phyloP scores from a whole-genome alignment of 2,329 filamentous ascomycete genomes.

The Aspergillus clavatus region DNA sequence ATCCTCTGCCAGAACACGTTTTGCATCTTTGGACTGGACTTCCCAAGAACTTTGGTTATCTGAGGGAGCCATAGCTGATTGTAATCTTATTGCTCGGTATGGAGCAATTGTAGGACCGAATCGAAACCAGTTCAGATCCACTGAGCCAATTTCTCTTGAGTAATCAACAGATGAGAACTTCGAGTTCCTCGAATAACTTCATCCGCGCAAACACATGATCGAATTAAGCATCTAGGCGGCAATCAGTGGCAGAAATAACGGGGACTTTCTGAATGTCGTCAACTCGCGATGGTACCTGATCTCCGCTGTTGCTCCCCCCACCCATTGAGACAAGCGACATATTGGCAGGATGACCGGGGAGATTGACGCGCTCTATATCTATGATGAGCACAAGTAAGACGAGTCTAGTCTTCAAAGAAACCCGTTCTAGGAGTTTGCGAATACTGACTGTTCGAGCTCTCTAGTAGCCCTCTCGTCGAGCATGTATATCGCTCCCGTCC shows the following conservation, averaged over 20 bases:
- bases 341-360: conserved; percentile 67
- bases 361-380: conserved; percentile 95
- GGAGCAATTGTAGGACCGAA: neutral
- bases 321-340: conserved; percentile 16
- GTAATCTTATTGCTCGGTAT: neutral
- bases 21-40: conserved; percentile 54
- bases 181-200: neutral
- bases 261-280: neutral
- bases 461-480: conserved; percentile 75
- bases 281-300: neutral
- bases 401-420: too few relatives aligned
- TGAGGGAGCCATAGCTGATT: conserved; percentile 39
- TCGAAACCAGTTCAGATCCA: conserved; percentile 6
- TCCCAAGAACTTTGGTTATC: conserved; percentile 48
- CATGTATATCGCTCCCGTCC: conserved; percentile 83
- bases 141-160: neutral
- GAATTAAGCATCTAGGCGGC: conserved; percentile 22
- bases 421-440: too few relatives aligned
- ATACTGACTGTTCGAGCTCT: conserved; percentile 13
- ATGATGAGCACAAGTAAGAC: conserved; percentile 94
- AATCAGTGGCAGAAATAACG: conserved; percentile 30
- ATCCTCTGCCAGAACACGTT: conserved; percentile 48
- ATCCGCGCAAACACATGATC: neutral
- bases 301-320: conserved; percentile 15
- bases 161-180: neutral